phyloP scores from a whole-genome alignment of 148 eudicot species.

The Rhododendron simsii region DNA sequence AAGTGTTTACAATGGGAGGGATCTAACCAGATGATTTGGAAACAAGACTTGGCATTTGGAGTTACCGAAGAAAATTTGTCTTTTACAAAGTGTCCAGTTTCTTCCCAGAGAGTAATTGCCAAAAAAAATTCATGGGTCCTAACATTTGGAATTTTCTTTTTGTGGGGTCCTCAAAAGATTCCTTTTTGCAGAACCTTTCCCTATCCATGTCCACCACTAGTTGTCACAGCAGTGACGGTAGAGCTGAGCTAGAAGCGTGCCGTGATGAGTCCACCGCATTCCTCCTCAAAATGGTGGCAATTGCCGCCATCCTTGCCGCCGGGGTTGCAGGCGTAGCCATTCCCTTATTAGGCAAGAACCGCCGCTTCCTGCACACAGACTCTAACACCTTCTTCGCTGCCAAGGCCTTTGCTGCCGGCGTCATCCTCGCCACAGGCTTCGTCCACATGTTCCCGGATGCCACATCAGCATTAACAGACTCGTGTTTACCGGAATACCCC shows the following conservation, averaged over 20 bases:
- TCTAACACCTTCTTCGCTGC: constrained; percentile 51
- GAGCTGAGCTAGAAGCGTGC: constrained; percentile 25
- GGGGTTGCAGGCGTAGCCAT: constrained; percentile 50
- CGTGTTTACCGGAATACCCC: constrained; percentile 61
- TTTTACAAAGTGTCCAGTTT: background rate
- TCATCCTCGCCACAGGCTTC: constrained; percentile 75
- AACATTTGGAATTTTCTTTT: background rate
- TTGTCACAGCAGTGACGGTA: constrained; percentile 21
- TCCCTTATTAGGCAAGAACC: constrained; percentile 56
- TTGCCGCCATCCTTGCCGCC: constrained; percentile 41
- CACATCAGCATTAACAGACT: constrained; percentile 47
- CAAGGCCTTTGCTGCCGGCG: constrained; percentile 75
- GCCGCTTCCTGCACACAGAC: constrained; percentile 47
- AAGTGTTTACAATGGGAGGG: background rate
- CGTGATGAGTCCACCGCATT: constrained; percentile 45
- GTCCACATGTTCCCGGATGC: constrained; percentile 96
- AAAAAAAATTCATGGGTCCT: background rate
- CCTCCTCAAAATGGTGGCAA: constrained; percentile 48
- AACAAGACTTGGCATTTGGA: background rate
- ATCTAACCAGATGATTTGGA: background rate
- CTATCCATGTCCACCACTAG: constrained; percentile 31
- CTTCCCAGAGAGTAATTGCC: background rate
- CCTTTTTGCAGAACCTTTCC: constrained; percentile 33
- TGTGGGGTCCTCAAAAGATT: constrained; percentile 22
- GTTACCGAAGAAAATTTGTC: background rate